Evolutionary conservation across 1,284 basidiomycete species (phyloP).

Genomic region (Moesziomyces parantarcticus): DNA sequence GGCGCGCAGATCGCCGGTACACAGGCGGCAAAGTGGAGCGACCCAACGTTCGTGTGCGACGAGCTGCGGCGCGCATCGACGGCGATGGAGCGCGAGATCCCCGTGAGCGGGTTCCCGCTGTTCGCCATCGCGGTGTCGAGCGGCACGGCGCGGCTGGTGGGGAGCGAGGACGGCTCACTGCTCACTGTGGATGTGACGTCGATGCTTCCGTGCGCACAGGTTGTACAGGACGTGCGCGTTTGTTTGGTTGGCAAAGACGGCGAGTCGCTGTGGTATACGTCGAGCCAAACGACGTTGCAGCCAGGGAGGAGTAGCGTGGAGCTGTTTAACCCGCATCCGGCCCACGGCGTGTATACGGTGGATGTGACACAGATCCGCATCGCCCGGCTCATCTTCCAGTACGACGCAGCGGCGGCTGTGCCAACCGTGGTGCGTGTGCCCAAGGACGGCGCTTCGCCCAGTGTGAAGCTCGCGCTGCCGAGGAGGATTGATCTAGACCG

Average conservation of each 20-base stretch:
- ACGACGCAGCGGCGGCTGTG: constrained; percentile 25
- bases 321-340: constrained; percentile 50
- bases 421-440: constrained; percentile 48
- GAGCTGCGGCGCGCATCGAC: constrained; percentile 35
- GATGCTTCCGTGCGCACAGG: constrained; percentile 25
- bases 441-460: constrained; percentile 52
- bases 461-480: constrained; percentile 31
- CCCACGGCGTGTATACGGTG: constrained; percentile 54
- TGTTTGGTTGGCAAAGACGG: constrained; percentile 47
- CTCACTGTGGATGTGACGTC: constrained; percentile 47
- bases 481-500: constrained; percentile 51
- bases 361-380: constrained; percentile 62
- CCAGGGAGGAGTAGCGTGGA: constrained; percentile 41
- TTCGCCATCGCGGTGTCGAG: constrained; percentile 32
- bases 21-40: constrained; percentile 24
- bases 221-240: constrained; percentile 58
- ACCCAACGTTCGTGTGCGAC: constrained; percentile 30
- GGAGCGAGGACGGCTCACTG: constrained; percentile 50
- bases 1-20: constrained; percentile 1
- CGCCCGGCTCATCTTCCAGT: constrained; percentile 56
- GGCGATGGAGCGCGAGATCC: constrained; percentile 47
- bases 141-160: constrained; percentile 13
- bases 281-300: constrained; percentile 30
- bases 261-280: constrained; percentile 56
- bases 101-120: constrained; percentile 43